phyloP scores from a whole-genome alignment of 768 basidiomycete species.

The Tylopilus felleus region DNA sequence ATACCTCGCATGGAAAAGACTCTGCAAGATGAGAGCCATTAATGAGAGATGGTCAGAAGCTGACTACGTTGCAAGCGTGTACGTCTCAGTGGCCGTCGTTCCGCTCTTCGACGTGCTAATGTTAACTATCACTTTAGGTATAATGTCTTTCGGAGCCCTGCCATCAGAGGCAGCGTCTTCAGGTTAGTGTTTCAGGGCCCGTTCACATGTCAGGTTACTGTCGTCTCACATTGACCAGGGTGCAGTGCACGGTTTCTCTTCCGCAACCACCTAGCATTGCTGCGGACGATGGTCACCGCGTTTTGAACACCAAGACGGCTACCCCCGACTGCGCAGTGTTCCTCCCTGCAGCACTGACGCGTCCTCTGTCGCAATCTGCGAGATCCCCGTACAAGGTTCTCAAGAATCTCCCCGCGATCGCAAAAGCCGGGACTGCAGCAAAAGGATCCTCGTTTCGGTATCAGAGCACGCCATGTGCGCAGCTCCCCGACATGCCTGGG shows the following conservation, averaged over 20 bases:
- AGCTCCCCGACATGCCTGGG: conserved; percentile 42
- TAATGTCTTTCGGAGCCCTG: conserved; percentile 46
- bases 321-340: conserved; percentile 51
- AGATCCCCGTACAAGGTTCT: conserved; percentile 48
- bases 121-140: conserved; percentile 34
- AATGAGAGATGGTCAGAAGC: conserved; percentile 52
- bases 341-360: conserved; percentile 38
- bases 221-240: conserved; percentile 30
- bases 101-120: background rate
- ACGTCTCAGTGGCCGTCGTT: conserved; percentile 15
- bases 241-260: conserved; percentile 47
- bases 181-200: conserved; percentile 34
- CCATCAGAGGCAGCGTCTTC: conserved; percentile 39
- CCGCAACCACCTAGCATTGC: conserved; percentile 39
- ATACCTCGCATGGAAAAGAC: conserved; percentile 43
- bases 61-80: conserved; percentile 56
- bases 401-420: conserved; percentile 37
- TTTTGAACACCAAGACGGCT: conserved; percentile 45
- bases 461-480: conserved; percentile 48
- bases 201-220: background rate
- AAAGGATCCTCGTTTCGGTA: conserved; percentile 48
- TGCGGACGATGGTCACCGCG: conserved; percentile 31
- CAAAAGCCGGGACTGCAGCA: conserved; percentile 35
- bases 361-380: conserved; percentile 40
- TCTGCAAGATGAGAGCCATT: conserved; percentile 41